Conservation (phyloP, 2,329 filamentous ascomycete genomes). For the Myriosclerotinia duriaeana region DNA sequence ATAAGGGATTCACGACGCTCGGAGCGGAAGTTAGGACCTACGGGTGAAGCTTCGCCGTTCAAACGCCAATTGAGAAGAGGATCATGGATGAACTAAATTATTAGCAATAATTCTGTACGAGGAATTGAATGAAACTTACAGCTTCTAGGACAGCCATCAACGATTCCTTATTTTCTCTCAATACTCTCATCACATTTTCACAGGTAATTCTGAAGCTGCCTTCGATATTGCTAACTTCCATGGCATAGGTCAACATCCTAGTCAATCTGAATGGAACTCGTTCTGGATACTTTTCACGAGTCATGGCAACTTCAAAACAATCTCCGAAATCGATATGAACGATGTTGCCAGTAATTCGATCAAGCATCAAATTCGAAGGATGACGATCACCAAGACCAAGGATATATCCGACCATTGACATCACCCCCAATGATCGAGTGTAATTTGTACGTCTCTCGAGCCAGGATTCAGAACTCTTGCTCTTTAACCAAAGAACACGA, state of each 20-base stretch:
- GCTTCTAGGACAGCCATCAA: constrained; percentile 98
- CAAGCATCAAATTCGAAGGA: constrained; percentile 96
- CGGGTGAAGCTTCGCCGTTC: constrained; percentile 59
- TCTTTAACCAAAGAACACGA: constrained; percentile 97
- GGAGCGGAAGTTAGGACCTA: constrained; percentile 65
- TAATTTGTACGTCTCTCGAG: constrained; percentile 98
- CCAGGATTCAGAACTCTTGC: constrained; percentile 97
- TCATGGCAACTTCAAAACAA: constrained; percentile 99
- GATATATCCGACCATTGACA: constrained; percentile 99
- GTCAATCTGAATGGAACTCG: constrained; percentile 96
- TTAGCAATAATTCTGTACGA: constrained; percentile 24
- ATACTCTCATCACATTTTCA: constrained; percentile 95
- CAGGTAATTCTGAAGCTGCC: constrained; percentile 97
- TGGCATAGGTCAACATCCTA: constrained; percentile 98
- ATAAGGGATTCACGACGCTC: constrained; percentile 56
- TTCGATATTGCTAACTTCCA: constrained; percentile 99
- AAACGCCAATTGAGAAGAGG: constrained; percentile 98
- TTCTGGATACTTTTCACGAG: constrained; percentile 98
- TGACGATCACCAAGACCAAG: constrained; percentile 94
- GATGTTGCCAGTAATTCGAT: constrained; percentile 92
- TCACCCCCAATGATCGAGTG: constrained; percentile 92
- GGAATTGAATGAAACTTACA: constrained; percentile 56
- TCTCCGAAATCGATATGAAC: constrained; percentile 99
- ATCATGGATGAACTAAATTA: constrained; percentile 88
- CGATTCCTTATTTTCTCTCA: constrained; percentile 96